Evolutionary conservation across 2,329 filamentous ascomycete species (phyloP), one percentile per base, ranked within the genome.

Genomic region (Penicillium sp.): DNA sequence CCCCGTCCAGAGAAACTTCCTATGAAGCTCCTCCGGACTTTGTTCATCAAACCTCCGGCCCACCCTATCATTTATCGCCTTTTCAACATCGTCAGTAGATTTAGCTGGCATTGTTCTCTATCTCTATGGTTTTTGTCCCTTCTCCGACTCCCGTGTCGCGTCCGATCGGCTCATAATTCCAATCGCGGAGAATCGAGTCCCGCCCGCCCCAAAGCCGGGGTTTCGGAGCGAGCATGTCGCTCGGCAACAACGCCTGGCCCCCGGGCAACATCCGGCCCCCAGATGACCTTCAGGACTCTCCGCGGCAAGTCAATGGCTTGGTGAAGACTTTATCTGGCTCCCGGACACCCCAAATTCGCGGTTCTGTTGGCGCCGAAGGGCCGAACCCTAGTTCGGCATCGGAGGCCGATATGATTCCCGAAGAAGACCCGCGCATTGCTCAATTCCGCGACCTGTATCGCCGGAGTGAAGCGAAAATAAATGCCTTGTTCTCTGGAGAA

Each of bases 401-500:
- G 63, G 77, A 78, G 56, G 69, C 67, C 56, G 77, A 80, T 64
- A 69, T 84, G 71, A 74, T 77, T 64, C 77, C 86, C 63, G 86
- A 89, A 41, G 87, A 91, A 67, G 80, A 81, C 60, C 80, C 83
- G 67, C 85, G 76, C 64, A 69, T 87, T 71, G 78, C 82, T 64
- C 77, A 84, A 65, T 93, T 96, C 71, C 82, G 83, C 67, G 83
- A 89, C 50, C 75, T 91, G 47, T 95, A 88, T 77, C 82, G 81
- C 65, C 81, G 81, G 70, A 86, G 82, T 62, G 89, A 96, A 72
- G 80, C 82, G 60, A 86, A 83, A 72, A 84, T 96, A 64, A 81
- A 83, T 55, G 76, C 82, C 35, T 75, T 96, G n/a, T 95, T 95
- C 67, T 76, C 77, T 33, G 73, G 72, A 35, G 71, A 69, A 41